Base-by-base conservation (phyloP, 192 early-diverging fungal species). In the Mortierella hygrophila region DNA sequence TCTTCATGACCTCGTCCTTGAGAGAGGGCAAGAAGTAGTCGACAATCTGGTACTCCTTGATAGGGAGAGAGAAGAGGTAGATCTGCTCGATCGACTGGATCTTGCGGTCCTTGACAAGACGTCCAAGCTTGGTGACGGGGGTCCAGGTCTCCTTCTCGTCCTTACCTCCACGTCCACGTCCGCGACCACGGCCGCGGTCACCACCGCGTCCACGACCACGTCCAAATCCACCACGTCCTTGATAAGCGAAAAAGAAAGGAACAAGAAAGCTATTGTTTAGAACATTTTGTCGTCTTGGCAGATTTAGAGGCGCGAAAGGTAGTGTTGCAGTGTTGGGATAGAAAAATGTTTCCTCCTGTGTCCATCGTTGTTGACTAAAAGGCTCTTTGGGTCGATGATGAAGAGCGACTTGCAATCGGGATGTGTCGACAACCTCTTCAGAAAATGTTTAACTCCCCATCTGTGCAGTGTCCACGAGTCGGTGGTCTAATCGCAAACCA, bases 1-100 rank as follows among this genome's bases (percentile, higher is more conserved):
- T 97, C 95, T 99, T 99, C 98, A 99, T 99, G 79, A 99, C 98
- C 93, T 99, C 96, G 92, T 99, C 98, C 96, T 97, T 97, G 83
- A 99, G 94, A n/a, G 88, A 85, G 89, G 96, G 96, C 63, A 99
- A 91, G 95, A 99, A 98, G 89, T 91, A 92, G 89, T 99, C 98
- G 85, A 99, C 94, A 80, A 99, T 96, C 93, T 99, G 98, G 95
- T 96, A 99, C 92, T 99, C 98, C 95, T 99, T 99, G 94, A 99
- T 96, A 79, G 98, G 97, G 78, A 99, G 95, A 60, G 98, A 98
- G 94, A 97, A 99, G 76, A 98, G 90, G 91, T 98, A 99, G 88
- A 99, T 95, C 91, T 99, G 95, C 91, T 99, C 97, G 86, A 99
- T 98, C 93, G 94, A 77, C 93, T 95, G 95, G 95, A 99, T 97